A percentile compares a stretch with the other conserved stretches of the same genome.
Conservation (phyloP, 1,139 yeast genomes). For the Zygosaccharomyces pseudobailii region DNA sequence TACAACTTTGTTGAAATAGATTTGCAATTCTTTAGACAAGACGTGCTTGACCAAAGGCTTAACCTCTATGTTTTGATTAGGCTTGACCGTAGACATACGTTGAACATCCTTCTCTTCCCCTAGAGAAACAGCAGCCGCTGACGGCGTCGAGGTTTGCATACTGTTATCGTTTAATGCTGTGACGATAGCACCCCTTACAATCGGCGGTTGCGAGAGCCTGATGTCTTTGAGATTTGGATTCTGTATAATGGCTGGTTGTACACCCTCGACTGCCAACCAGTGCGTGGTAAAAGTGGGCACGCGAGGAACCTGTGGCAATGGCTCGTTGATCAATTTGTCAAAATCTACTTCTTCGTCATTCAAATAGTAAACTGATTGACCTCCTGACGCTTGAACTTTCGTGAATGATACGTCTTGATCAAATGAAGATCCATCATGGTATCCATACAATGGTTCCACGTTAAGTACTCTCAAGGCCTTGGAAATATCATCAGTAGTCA, state of each 20-base stretch:
- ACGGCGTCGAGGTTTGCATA: conserved; percentile 29
- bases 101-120: conserved; percentile 21
- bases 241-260: conserved; percentile 96
- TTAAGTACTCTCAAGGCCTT: conserved; percentile 80
- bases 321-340: conserved; percentile 89
- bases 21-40: conserved; percentile 84
- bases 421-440: conserved; percentile 38
- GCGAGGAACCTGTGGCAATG: conserved; percentile 92
- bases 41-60: conserved; percentile 97
- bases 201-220: conserved; percentile 55
- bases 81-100: conserved; percentile 39
- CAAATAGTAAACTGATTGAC: conserved; percentile 82
- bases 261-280: conserved; percentile 98
- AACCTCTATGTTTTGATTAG: conserved; percentile 60
- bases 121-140: conserved; percentile 13
- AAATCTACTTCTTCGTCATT: conserved; percentile 91
- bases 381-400: conserved; percentile 30
- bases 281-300: conserved; percentile 92
- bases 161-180: conserved; percentile 39
- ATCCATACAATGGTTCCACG: conserved; percentile 82
- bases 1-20: conserved; percentile 87
- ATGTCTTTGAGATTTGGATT: conserved; percentile 83
- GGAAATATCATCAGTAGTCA: conserved; percentile 77
- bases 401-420: conserved; percentile 38
- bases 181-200: conserved; percentile 66